Conservation (phyloP, 805 yeast genomes). For the Teunomyces barrocoloradensis region DNA sequence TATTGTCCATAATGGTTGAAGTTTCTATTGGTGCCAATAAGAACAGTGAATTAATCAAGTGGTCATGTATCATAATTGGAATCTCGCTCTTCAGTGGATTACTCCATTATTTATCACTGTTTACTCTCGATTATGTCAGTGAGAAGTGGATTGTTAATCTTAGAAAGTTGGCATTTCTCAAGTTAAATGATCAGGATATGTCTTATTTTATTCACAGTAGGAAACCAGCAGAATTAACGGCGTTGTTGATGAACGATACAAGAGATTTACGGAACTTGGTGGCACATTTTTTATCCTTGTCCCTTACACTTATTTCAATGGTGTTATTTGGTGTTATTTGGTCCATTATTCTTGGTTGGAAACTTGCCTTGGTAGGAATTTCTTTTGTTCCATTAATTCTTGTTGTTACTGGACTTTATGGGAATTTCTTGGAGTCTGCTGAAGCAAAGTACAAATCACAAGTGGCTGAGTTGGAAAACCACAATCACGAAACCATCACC, state of each 20-base stretch:
- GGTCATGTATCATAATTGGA: constrained; percentile 67
- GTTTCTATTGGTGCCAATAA: constrained; percentile 27
- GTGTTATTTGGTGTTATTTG: constrained; percentile 65
- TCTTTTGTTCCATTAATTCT: constrained; percentile 68
- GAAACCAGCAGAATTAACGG: constrained; percentile 53
- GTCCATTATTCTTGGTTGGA: constrained; percentile 84
- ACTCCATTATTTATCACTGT: constrained; percentile 49
- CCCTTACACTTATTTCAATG: constrained; percentile 53
- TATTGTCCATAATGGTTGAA: constrained; percentile 64
- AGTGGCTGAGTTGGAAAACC: constrained; percentile 54
- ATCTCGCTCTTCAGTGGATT: constrained; percentile 65
- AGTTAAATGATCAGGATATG: constrained; percentile 50
- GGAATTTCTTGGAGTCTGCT: constrained; percentile 46
- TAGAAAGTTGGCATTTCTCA: constrained; percentile 48
- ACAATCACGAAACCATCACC: constrained; percentile 49
- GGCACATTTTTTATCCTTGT: constrained; percentile 56
- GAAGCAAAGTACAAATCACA: constrained; percentile 61
- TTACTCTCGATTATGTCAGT: constrained; percentile 53
- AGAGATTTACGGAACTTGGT: constrained; percentile 71
- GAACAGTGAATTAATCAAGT: constrained; percentile 41
- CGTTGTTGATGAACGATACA: constrained; percentile 75
- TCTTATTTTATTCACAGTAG: constrained; percentile 47
- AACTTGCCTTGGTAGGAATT: constrained; percentile 75
- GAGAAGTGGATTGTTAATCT: constrained; percentile 65
- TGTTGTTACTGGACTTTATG: constrained; percentile 50